phyloP scores from a whole-genome alignment of 352 stramenopile species.

The Phytophthora sp. region DNA sequence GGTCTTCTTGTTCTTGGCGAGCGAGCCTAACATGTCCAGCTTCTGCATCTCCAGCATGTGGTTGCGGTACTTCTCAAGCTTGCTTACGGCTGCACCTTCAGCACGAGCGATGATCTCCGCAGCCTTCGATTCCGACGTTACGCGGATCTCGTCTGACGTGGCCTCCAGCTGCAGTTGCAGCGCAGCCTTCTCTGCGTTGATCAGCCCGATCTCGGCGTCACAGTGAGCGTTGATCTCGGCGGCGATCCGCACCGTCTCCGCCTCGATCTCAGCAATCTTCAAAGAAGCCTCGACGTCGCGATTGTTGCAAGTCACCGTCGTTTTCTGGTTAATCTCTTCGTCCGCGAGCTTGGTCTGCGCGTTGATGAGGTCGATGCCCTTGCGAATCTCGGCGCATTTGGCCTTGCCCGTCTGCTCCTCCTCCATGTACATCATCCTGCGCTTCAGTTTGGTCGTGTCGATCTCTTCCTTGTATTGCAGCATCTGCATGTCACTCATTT shows the following conservation, averaged over 20 bases:
- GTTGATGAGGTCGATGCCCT: conserved; percentile 54
- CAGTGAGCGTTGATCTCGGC: conserved; percentile 44
- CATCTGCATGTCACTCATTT: conserved; percentile 79
- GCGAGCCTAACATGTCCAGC: conserved; percentile 41
- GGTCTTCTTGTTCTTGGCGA: conserved; percentile 46
- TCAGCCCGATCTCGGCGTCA: conserved; percentile 45
- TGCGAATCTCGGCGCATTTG: conserved; percentile 57
- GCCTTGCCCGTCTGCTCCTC: conserved; percentile 65
- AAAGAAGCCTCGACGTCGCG: conserved; percentile 41
- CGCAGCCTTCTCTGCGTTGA: conserved; percentile 45
- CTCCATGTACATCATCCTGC: conserved; percentile 64
- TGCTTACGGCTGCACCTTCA: conserved; percentile 42
- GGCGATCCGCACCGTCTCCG: conserved; percentile 50
- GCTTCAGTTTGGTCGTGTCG: conserved; percentile 61
- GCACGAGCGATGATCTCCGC: conserved; percentile 47
- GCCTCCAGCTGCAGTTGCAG: conserved; percentile 46
- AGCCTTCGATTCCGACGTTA: conserved; percentile 34
- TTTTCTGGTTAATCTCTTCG: conserved; percentile 50
- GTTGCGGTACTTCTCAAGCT: conserved; percentile 44
- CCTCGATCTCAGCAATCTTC: conserved; percentile 51
- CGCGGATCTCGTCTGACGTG: conserved; percentile 36
- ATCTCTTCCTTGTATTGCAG: conserved; percentile 66
- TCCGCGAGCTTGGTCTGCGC: conserved; percentile 46
- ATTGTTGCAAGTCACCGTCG: conserved; percentile 48
- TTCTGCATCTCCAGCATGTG: conserved; percentile 51